These are phyloP conservation scores for Candida glucosophila DNA, from an alignment of 1,139 yeast genomes.

Conservation along the genomic window DNA sequence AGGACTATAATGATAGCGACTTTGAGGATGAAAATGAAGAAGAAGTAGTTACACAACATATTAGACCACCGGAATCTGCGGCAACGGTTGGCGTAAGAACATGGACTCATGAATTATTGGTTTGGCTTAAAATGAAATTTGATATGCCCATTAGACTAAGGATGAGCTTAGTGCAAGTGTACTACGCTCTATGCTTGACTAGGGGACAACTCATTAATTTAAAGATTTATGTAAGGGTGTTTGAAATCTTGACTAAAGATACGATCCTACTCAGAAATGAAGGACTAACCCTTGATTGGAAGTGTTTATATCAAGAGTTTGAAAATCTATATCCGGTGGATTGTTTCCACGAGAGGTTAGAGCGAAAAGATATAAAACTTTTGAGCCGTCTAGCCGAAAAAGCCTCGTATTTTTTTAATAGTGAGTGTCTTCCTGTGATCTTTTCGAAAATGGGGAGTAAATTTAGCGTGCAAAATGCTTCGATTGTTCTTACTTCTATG, in stretches of 20 bases:
- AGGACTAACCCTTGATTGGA: slow-evolving; percentile 47
- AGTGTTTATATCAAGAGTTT: slow-evolving; percentile 33
- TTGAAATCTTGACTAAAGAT: slow-evolving; percentile 50
- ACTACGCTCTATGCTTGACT: slow-evolving; percentile 62
- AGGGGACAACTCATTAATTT: slow-evolving; percentile 67
- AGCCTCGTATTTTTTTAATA: slow-evolving; percentile 38
- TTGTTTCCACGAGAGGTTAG: slow-evolving; percentile 21
- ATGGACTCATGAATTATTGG: slow-evolving; percentile 83
- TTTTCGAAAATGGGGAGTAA: slow-evolving; percentile 33
- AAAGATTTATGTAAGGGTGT: slow-evolving; percentile 56
- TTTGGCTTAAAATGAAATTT: slow-evolving; percentile 75
- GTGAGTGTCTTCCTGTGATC: slow-evolving; percentile 27
- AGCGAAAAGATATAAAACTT: slow-evolving; percentile 34
- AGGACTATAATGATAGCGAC: slow-evolving; percentile 24
- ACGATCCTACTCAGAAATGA: slow-evolving; percentile 27
- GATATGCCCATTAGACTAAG: slow-evolving; percentile 67
- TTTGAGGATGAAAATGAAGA: slow-evolving; percentile 34
- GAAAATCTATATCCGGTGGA: slow-evolving; percentile 27
- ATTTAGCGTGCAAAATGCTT: slow-evolving; percentile 52
- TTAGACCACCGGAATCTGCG: slow-evolving; percentile 58
- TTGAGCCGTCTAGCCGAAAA: slow-evolving; percentile 37
- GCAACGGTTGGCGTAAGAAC: slow-evolving; percentile 69
- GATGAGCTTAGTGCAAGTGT: slow-evolving; percentile 57
- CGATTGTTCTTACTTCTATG: slow-evolving; percentile 49
- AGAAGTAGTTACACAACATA: slow-evolving; percentile 34